phyloP scores from a whole-genome alignment of 148 eudicot species.

The Vaccinium darrowii region DNA sequence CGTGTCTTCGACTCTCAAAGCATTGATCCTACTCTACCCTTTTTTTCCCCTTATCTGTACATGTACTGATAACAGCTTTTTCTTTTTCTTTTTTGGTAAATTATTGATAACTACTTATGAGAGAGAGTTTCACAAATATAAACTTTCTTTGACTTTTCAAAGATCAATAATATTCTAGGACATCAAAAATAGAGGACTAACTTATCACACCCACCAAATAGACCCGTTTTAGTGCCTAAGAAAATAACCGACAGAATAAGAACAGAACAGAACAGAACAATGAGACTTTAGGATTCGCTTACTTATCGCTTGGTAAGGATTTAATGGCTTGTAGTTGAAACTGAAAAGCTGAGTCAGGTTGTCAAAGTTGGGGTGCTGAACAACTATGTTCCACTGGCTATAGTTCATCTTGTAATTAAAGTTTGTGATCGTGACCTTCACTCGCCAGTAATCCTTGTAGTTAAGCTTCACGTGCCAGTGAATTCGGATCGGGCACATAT shows the following conservation, averaged over 20 bases:
- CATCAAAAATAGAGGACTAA: background rate
- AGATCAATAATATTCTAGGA: background rate
- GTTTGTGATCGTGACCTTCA: conserved; percentile 51
- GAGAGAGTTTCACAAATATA: background rate
- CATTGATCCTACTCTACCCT: background rate
- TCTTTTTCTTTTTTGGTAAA: too few species aligned
- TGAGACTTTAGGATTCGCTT: conserved; percentile 20
- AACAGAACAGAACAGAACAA: conserved; percentile 5
- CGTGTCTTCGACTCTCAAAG: background rate
- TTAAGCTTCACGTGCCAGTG: conserved; percentile 62
- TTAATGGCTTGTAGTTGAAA: conserved; percentile 55
- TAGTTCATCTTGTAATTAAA: conserved; percentile 63
- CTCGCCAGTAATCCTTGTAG: conserved; percentile 58
- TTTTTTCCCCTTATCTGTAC: background rate
- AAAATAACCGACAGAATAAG: background rate
- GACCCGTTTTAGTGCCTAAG: background rate
- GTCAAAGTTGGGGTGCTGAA: conserved; percentile 60
- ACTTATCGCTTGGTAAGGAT: conserved; percentile 44
- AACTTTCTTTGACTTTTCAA: background rate
- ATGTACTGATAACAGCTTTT: background rate
- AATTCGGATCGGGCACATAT: conserved; percentile 56
- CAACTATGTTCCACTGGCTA: conserved; percentile 52
- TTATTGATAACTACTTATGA: background rate
- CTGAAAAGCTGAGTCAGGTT: conserved; percentile 54
- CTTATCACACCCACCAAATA: conserved; percentile 1